A percentile compares a stretch with the other conserved stretches of the same genome.
Conservation (phyloP, 805 yeast genomes). For the Saccharomycopsis oosterbeekiorum region DNA sequence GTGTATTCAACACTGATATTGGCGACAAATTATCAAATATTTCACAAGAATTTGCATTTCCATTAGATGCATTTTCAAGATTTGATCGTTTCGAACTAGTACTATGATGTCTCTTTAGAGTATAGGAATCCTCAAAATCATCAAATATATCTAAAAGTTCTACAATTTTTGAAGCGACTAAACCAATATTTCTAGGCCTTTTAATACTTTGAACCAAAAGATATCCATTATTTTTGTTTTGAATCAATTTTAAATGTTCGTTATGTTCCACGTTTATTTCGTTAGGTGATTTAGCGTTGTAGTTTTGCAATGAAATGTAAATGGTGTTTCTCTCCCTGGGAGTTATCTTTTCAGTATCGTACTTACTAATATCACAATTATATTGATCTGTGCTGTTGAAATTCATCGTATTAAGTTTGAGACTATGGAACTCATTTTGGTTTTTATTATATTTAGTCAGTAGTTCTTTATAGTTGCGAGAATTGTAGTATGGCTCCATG, state of each 20-base stretch:
- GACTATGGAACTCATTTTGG: not conserved
- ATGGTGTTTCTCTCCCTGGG: slow-evolving; percentile 21
- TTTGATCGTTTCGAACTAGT: slow-evolving; percentile 22
- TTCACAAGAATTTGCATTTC: not conserved
- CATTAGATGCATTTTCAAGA: not conserved
- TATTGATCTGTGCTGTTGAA: not conserved
- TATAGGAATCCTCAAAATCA: slow-evolving; percentile 32
- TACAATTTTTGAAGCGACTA: slow-evolving; percentile 11
- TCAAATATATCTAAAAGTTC: slow-evolving; percentile 11
- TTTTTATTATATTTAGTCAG: not conserved
- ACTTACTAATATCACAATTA: not conserved
- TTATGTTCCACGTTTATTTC: slow-evolving; percentile 41
- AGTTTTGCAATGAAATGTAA: slow-evolving; percentile 37
- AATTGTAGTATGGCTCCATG: not conserved
- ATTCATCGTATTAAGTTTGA: not conserved
- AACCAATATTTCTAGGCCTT: slow-evolving; percentile 5
- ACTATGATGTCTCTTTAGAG: slow-evolving; percentile 37
- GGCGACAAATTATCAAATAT: not conserved
- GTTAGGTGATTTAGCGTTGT: slow-evolving; percentile 32
- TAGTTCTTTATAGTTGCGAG: not conserved
- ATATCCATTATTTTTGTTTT: slow-evolving; percentile 44
- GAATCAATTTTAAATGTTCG: slow-evolving; percentile 41
- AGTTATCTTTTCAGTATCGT: not conserved
- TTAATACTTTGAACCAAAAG: slow-evolving; percentile 42
- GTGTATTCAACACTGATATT: not conserved